Conservation (phyloP, 2,329 filamentous ascomycete species). For the Xylariaceae sp. region DNA sequence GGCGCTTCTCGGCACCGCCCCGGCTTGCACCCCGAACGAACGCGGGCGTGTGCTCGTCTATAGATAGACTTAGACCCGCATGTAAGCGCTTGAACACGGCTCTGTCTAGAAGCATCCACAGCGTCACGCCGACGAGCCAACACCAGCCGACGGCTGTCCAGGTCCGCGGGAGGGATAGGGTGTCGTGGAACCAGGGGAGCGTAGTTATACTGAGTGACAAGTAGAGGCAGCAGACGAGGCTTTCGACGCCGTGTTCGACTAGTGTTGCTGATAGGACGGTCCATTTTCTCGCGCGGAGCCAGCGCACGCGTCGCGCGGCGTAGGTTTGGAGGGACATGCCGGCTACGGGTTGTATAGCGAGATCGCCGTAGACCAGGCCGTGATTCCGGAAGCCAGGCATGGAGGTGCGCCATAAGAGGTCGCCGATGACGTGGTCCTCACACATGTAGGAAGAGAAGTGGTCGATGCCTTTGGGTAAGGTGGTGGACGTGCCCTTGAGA, state of each 20-base stretch:
- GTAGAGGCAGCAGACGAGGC: slow-evolving; percentile 76
- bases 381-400: slow-evolving; percentile 70
- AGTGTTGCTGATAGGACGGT: slow-evolving; percentile 85
- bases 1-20: slow-evolving; percentile 45
- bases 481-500: slow-evolving; percentile 36
- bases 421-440: slow-evolving; percentile 94
- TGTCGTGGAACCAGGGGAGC: slow-evolving; percentile 57
- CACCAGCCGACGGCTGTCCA: slow-evolving; percentile 62
- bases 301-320: slow-evolving; percentile 74
- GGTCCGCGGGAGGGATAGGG: slow-evolving; percentile 54
- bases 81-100: slow-evolving; percentile 70
- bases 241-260: slow-evolving; percentile 89
- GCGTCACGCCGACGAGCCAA: slow-evolving; percentile 61
- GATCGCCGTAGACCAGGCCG: slow-evolving; percentile 75
- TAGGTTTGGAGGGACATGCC: slow-evolving; percentile 76
- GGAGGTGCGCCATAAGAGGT: slow-evolving; percentile 75
- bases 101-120: slow-evolving; percentile 76
- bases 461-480: slow-evolving; percentile 67
- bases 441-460: slow-evolving; percentile 96
- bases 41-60: slow-evolving; percentile 66
- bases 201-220: slow-evolving; percentile 75
- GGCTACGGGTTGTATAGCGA: slow-evolving; percentile 85
- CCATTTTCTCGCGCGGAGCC: slow-evolving; percentile 91
- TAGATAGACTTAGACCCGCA: slow-evolving; percentile 63
- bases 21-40: slow-evolving; percentile 57